Percentiles rank a stretch among this genome's conserved stretches.
Conservation (phyloP, 2,329 filamentous ascomycete species). For the Stachybotrys echinatus region DNA sequence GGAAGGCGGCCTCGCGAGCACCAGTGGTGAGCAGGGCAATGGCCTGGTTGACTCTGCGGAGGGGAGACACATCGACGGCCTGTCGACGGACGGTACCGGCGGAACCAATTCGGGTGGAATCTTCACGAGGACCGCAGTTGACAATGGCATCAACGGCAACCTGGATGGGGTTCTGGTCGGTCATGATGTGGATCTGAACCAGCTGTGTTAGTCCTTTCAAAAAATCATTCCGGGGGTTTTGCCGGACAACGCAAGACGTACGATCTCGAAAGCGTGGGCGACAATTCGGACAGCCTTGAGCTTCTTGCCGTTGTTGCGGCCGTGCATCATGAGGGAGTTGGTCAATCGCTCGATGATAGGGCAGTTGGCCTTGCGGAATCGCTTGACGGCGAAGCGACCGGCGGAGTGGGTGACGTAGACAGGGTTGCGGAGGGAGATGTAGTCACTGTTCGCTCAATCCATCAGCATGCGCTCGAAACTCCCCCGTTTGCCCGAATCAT, state of each 20-base stretch:
- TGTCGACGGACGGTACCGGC: constrained; percentile 99
- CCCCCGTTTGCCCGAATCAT: background rate
- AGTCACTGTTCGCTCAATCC: constrained; percentile 64
- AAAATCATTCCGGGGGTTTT: no score
- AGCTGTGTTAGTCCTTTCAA: constrained; percentile 22
- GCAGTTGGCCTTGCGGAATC: constrained; percentile 99
- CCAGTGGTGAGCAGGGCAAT: constrained; percentile 98
- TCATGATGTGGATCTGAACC: constrained; percentile 96
- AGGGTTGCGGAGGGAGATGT: constrained; percentile 98
- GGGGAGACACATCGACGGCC: constrained; percentile 99
- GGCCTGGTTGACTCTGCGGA: constrained; percentile 99
- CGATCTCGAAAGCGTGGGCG: constrained; percentile 98
- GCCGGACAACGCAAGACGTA: no score
- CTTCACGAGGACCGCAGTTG: constrained; percentile 99
- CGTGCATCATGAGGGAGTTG: constrained; percentile 99
- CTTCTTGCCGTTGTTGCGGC: constrained; percentile 99
- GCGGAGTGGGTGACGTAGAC: constrained; percentile 99
- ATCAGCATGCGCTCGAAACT: constrained; percentile 23
- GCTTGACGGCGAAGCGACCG: constrained; percentile 97
- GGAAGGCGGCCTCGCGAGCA: constrained; percentile 97
- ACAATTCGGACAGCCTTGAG: constrained; percentile 99
- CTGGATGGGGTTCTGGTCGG: constrained; percentile 99
- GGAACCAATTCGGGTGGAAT: constrained; percentile 98
- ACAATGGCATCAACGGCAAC: constrained; percentile 98
- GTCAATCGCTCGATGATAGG: constrained; percentile 99